Base-by-base conservation (phyloP, 2,329 filamentous ascomycete species). In the Celoporthe dispersa region DNA sequence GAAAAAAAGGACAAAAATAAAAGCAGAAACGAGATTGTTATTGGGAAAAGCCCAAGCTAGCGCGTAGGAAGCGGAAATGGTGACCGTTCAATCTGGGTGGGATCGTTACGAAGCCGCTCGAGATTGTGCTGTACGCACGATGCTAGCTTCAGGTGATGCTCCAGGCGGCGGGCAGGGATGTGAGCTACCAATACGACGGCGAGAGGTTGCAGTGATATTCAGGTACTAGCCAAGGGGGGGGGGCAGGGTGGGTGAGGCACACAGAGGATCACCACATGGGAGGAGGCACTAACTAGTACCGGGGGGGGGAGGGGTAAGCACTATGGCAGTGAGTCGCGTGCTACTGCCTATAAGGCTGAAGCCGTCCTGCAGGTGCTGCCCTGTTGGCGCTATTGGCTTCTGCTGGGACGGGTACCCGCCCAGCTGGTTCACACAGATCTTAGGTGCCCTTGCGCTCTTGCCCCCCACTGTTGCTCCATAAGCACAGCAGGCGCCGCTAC, bases 261-360 rank as follows among this genome's bases (percentile, higher is more conserved):
- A 48, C 44, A n/a, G 44, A 22, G 44, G 44, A 48, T 48, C 22
- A 48, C 19, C 44, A 48, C 44, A 48, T 48, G 44, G 44, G 44
- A n/a, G 7, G 44, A n/a, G 44, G 22, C 44, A n/a, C 19, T 48
- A 48, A 39, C 35, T 48, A 48, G n/a, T 16, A 55, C 51, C 28
- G 51, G 53, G 53, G 48, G n/a, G 22, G 19, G 22, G 22, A 25
- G 48, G 28, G 28, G 28, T 28, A 19, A 19, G 25, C 53, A 31
- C 28, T 31, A 31, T 31, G 53, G 53, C 33, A 57, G 48, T 41
- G 28, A 19, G 41, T 66, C 64, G 64, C 51, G 51, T 66, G 64
- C 64, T 57, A 48, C 28, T 64, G 25, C 25, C 9, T 57, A 57
- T 57, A 60, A 60, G 57, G 57, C 57, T 60, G 57, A 37, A 60